These are phyloP conservation scores for Ogataea populi-albae DNA, from an alignment of 805 yeast species.

Conservation along the genomic window DNA sequence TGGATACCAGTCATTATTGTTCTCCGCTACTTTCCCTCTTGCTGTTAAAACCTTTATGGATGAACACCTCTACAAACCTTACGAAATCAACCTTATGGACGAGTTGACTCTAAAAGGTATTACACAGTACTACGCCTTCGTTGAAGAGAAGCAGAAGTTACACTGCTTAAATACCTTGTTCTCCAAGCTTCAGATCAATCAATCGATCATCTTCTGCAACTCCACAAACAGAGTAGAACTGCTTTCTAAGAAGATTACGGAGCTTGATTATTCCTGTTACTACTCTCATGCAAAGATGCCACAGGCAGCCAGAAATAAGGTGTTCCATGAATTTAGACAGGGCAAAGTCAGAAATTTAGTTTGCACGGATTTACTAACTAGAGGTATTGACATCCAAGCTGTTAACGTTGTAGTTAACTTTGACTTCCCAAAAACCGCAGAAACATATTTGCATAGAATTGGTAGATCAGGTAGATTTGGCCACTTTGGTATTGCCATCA, in stretches of 20 bases:
- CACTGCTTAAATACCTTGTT: constrained; percentile 95
- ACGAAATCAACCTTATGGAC: constrained; percentile 96
- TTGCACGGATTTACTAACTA: constrained; percentile 91
- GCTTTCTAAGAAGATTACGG: constrained; percentile 93
- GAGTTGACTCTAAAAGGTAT: constrained; percentile 95
- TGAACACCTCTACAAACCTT: constrained; percentile 83
- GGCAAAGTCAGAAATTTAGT: constrained; percentile 97
- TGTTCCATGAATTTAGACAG: constrained; percentile 97
- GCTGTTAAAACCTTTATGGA: constrained; percentile 93
- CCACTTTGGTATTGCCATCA: constrained; percentile 95
- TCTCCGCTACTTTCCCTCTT: constrained; percentile 94
- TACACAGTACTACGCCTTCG: constrained; percentile 97
- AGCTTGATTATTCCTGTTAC: constrained; percentile 93
- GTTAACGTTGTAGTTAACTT: constrained; percentile 97
- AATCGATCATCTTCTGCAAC: constrained; percentile 95
- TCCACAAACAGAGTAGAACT: constrained; percentile 95
- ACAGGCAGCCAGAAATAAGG: constrained; percentile 94
- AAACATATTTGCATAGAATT: constrained; percentile 95
- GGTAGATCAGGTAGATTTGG: constrained; percentile 99
- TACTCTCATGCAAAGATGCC: constrained; percentile 98
- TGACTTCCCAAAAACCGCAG: constrained; percentile 98
- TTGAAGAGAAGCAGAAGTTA: constrained; percentile 92
- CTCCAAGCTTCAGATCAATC: constrained; percentile 92
- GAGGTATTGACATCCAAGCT: constrained; percentile 99
- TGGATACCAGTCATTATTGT: constrained; percentile 78